Percentiles rank a stretch among this genome's conserved stretches.
phyloP scores from a whole-genome alignment of 1,139 yeast species.

The Arxiozyma heterogenica region DNA sequence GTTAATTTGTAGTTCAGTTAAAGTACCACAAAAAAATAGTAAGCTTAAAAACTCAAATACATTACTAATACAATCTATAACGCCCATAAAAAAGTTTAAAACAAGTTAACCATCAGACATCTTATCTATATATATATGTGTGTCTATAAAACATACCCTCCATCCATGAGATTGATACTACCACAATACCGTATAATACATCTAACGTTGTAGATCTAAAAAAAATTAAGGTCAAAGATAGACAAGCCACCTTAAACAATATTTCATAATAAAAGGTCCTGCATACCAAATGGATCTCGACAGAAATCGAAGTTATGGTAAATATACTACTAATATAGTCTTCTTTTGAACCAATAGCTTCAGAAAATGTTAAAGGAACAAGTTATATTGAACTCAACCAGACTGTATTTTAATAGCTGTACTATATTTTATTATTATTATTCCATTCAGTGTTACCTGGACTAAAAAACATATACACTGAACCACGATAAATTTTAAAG shows the following conservation, averaged over 20 bases:
- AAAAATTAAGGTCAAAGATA: slow-evolving; percentile 40
- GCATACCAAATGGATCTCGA: neutral
- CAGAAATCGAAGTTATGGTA: neutral
- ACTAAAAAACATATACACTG: slow-evolving; percentile 6
- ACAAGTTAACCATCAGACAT: slow-evolving; percentile 83
- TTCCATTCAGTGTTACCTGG: slow-evolving; percentile 5
- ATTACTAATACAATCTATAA: slow-evolving; percentile 63
- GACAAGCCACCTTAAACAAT: slow-evolving; percentile 21
- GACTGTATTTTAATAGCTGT: slow-evolving; percentile 31
- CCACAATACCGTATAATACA: slow-evolving; percentile 42
- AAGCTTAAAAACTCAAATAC: slow-evolving; percentile 80
- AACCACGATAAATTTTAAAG: neutral
- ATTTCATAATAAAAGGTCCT: slow-evolving; percentile 9
- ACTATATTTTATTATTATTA: slow-evolving; percentile 45
- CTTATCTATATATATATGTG: slow-evolving; percentile 36
- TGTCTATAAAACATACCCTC: slow-evolving; percentile 53
- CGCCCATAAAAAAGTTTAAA: slow-evolving; percentile 71
- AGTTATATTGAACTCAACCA: slow-evolving; percentile 25
- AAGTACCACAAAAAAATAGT: slow-evolving; percentile 67
- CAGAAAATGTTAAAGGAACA: slow-evolving; percentile 23
- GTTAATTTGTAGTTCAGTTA: slow-evolving; percentile 54
- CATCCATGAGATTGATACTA: slow-evolving; percentile 64
- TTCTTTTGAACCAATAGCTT: slow-evolving; percentile 17
- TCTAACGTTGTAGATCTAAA: slow-evolving; percentile 50
- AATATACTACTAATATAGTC: neutral